A percentile compares a stretch with the other conserved stretches of the same genome.
These are phyloP conservation scores for Globisporangium irregulare DNA, from an alignment of 352 stramenopile genomes.

Conservation along the genomic window DNA sequence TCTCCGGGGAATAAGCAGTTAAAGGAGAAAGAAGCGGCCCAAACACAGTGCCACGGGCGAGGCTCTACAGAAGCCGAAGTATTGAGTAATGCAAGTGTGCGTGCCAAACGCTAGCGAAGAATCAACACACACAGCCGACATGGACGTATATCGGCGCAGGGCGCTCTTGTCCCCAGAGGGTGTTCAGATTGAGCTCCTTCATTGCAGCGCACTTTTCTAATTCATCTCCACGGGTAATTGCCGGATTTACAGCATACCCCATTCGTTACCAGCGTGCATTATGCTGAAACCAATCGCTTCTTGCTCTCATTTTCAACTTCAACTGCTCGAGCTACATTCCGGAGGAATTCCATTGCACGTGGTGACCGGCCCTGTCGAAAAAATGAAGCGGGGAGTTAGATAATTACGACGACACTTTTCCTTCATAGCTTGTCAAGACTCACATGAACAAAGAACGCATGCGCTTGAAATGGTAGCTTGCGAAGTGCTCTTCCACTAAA, in stretches of 20 bases:
- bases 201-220: background rate
- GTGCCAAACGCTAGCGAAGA: too few relatives aligned
- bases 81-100: too few relatives aligned
- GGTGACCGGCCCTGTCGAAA: background rate
- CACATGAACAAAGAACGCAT: constrained; percentile 72
- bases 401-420: background rate
- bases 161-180: too few relatives aligned
- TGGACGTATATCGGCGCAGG: too few relatives aligned
- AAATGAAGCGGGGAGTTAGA: background rate
- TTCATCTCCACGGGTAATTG: background rate
- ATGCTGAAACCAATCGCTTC: background rate
- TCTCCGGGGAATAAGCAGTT: too few relatives aligned
- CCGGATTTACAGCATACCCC: background rate
- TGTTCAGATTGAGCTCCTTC: background rate
- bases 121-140: too few relatives aligned
- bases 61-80: too few relatives aligned
- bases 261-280: background rate
- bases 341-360: constrained; percentile 5
- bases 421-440: background rate
- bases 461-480: constrained; percentile 84
- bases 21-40: too few relatives aligned
- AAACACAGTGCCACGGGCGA: too few relatives aligned
- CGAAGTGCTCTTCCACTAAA: constrained; percentile 76
- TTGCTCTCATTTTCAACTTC: constrained; percentile 4
- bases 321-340: constrained; percentile 1